Base-by-base conservation (phyloP, 2,329 filamentous ascomycete species). In the Phialocephala sp. region DNA sequence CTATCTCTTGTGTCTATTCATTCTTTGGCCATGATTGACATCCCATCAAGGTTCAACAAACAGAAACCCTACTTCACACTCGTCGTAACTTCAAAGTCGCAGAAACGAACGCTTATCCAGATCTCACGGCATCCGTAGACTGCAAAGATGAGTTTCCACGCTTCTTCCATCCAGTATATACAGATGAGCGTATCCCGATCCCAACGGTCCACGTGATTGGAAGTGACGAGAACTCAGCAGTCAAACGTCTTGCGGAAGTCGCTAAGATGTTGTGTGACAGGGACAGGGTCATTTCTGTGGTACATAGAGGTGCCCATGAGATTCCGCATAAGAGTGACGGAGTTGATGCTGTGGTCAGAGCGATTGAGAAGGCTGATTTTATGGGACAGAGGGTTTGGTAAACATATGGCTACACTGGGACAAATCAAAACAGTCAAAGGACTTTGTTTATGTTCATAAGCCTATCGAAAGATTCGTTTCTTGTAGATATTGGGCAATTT, bases 141-240 rank as follows among this genome's bases (percentile, higher is more conserved):
- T 35, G 22, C 9, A 63, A 54, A 41, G 43, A 58, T 14, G 55
- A 63, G 32, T 63, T 63, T n/a, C 61, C 61, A 8, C 61, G 61
- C 4, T 59, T 63, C 61, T 63, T 63, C 24, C 61, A 63, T 35
- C 55, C 61, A 1, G 61, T 63, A 22, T 63, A 63, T 37, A 63
- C 61, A 1, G 20, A 20, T 15, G 55, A 63, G 27, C 61, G 61
- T 20, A 32, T 63, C 20, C 22, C 41, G 5, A 59, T 63, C 24
- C 61, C 61, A 5, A 63, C 61, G 6, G 61, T 63, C n/a, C 55
- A 59, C 59, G 55, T 63, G 5, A 58, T 59, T n/a, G 61, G 61
- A 24, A 59, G 43, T 52, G 56, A 59, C 11, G 61, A 63, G 27
- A 59, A 54, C 32, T 11, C 39, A 18, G 61, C 61, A 18, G 56